Evolutionary conservation across 805 yeast species (phyloP).

Genomic region (Candida quercuum): DNA sequence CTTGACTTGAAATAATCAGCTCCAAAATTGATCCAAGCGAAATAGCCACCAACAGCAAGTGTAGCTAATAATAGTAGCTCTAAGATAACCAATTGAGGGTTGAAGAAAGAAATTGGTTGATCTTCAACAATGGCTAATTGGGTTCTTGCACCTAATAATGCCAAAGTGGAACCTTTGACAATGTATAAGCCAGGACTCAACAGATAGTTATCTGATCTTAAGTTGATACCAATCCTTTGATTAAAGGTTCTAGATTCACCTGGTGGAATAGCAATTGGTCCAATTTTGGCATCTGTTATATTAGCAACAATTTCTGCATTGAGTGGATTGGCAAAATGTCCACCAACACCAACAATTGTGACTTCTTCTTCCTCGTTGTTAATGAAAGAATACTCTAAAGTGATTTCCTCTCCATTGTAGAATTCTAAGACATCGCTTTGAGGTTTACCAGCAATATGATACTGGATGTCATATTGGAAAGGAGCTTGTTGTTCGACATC

Average conservation of each 20-base stretch:
- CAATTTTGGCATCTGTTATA: conserved; percentile 59
- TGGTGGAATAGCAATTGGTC: conserved; percentile 48
- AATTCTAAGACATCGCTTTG: conserved; percentile 31
- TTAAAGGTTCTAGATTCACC: conserved; percentile 45
- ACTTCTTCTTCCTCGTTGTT: conserved; percentile 49
- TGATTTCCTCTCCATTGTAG: conserved; percentile 48
- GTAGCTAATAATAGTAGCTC: conserved; percentile 48
- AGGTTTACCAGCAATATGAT: conserved; percentile 42
- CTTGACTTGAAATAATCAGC: conserved; percentile 36
- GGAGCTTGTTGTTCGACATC: conserved; percentile 28
- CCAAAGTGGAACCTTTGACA: conserved; percentile 41
- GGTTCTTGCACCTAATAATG: conserved; percentile 51
- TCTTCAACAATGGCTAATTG: conserved; percentile 58
- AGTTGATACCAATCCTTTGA: conserved; percentile 55
- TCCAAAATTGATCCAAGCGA: conserved; percentile 39
- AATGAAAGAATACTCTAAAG: conserved; percentile 44
- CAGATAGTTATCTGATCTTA: conserved; percentile 52
- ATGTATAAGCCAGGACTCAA: conserved; percentile 57
- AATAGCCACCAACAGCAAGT: conserved; percentile 45
- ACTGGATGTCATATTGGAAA: conserved; percentile 43
- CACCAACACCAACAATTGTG: conserved; percentile 64
- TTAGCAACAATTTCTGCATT: conserved; percentile 50
- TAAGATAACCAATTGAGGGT: conserved; percentile 66
- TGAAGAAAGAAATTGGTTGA: conserved; percentile 59
- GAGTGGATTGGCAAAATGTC: conserved; percentile 51